Evolutionary conservation across 441 rosid species (phyloP).

Genomic region (Gossypium schwendimanii): DNA sequence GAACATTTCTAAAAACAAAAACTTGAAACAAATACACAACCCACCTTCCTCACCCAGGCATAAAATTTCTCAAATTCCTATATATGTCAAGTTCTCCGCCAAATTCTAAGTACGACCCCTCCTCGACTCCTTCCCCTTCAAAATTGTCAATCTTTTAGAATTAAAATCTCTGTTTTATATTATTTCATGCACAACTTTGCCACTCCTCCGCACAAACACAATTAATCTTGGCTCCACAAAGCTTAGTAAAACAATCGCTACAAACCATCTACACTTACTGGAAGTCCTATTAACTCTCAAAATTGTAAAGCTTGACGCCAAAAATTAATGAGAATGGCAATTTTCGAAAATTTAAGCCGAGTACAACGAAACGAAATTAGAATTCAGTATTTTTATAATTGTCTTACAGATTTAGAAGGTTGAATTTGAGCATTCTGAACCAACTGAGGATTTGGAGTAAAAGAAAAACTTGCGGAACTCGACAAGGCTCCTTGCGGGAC

Average conservation of each 20-base stretch:
- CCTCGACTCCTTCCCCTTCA: not conserved
- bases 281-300: not conserved
- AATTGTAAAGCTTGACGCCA: not conserved
- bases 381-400: not conserved
- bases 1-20: not conserved
- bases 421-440: slow-evolving; percentile 1
- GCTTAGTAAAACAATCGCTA: not conserved
- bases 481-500: slow-evolving; percentile 1
- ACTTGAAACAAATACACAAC: not conserved
- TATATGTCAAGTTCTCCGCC: not conserved
- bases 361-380: not conserved
- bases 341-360: not conserved
- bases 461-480: slow-evolving; percentile 8
- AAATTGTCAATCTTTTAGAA: not conserved
- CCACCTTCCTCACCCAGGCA: not conserved
- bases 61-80: not conserved
- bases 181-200: not conserved
- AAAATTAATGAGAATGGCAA: not conserved
- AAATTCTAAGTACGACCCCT: not conserved
- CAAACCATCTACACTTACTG: not conserved
- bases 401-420: slow-evolving; percentile 5
- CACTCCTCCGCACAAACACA: not conserved
- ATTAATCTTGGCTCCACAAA: not conserved
- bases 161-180: not conserved
- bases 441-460: not conserved